A percentile compares a stretch with the other conserved stretches of the same genome.
These are phyloP conservation scores for Kluyveromyces dobzhanskii DNA, from an alignment of 805 yeast species.

Conservation along the genomic window DNA sequence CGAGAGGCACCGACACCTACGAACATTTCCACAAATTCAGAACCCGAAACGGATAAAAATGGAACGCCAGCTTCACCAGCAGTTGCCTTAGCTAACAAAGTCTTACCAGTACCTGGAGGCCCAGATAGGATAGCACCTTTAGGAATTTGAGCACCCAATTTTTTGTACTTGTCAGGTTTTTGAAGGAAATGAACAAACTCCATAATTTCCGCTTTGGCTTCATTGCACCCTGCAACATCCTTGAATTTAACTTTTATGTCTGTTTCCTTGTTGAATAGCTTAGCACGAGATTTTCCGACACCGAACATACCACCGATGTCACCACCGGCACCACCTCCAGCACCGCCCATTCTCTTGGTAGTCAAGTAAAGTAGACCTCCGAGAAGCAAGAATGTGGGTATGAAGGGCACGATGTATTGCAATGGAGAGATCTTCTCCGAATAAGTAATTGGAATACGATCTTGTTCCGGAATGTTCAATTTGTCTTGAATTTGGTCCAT, in stretches of 20 bases:
- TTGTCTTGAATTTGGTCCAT: conserved; percentile 64
- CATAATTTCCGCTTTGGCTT: conserved; percentile 95
- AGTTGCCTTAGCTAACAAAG: conserved; percentile 92
- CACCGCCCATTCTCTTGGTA: conserved; percentile 35
- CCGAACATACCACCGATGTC: conserved; percentile 75
- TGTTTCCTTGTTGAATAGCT: conserved; percentile 82
- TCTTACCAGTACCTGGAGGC: conserved; percentile 99
- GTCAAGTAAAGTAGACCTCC: conserved; percentile 57
- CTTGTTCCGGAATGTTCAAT: conserved; percentile 55
- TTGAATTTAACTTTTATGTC: conserved; percentile 82
- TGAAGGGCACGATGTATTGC: conserved; percentile 55
- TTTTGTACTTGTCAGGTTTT: conserved; percentile 83
- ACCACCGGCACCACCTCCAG: conserved; percentile 31
- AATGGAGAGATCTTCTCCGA: conserved; percentile 59
- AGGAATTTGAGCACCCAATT: conserved; percentile 94
- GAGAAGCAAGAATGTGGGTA: conserved; percentile 73
- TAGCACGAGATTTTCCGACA: conserved; percentile 87
- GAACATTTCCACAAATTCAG: conserved; percentile 97
- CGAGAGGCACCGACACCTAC: conserved; percentile 99
- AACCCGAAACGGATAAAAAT: conserved; percentile 90
- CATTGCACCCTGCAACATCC: conserved; percentile 97
- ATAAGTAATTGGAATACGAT: conserved; percentile 71
- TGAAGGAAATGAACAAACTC: conserved; percentile 93
- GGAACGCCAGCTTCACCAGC: conserved; percentile 99
- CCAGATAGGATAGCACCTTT: conserved; percentile 97